Evolutionary conservation across 495 filamentous ascomycete species (phyloP).

Genomic region (Staphylotrichum longicolle): DNA sequence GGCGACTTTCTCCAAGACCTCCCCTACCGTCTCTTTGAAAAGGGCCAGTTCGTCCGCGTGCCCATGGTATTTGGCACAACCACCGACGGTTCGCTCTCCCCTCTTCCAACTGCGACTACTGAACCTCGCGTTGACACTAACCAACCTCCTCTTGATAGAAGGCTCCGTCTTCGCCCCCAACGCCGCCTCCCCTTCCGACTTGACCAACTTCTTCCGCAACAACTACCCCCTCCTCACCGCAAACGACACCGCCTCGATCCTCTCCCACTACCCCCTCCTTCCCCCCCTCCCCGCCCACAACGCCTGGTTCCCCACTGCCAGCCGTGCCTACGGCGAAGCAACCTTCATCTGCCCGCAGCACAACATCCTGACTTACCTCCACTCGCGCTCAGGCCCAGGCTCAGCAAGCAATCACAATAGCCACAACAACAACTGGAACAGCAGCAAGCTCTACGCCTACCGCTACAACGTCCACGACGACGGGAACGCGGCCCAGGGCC

Average conservation of each 20-base stretch:
- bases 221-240: conserved; percentile 46
- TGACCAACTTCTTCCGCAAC: conserved; percentile 49
- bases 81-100: conserved; percentile 36
- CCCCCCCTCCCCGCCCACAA: conserved; percentile 30
- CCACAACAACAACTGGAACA: neutral
- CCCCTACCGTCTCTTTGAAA: conserved; percentile 31
- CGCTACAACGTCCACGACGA: conserved; percentile 32
- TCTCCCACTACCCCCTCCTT: conserved; percentile 29
- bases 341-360: conserved; percentile 61
- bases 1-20: conserved; percentile 52
- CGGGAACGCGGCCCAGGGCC: conserved; percentile 19
- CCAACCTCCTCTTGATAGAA: conserved; percentile 26
- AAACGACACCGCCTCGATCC: conserved; percentile 47
- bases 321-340: conserved; percentile 57
- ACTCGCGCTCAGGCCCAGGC: neutral
- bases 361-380: conserved; percentile 33
- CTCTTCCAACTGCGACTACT: no score
- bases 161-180: conserved; percentile 52
- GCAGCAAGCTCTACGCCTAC: conserved; percentile 22
- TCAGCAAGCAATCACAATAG: neutral
- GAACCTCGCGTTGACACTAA: neutral
- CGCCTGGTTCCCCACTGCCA: conserved; percentile 44
- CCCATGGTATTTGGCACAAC: conserved; percentile 43
- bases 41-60: conserved; percentile 33
- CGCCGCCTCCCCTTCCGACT: conserved; percentile 42